phyloP scores from a whole-genome alignment of 805 yeast genomes.

The Myxozyma sirexii region DNA sequence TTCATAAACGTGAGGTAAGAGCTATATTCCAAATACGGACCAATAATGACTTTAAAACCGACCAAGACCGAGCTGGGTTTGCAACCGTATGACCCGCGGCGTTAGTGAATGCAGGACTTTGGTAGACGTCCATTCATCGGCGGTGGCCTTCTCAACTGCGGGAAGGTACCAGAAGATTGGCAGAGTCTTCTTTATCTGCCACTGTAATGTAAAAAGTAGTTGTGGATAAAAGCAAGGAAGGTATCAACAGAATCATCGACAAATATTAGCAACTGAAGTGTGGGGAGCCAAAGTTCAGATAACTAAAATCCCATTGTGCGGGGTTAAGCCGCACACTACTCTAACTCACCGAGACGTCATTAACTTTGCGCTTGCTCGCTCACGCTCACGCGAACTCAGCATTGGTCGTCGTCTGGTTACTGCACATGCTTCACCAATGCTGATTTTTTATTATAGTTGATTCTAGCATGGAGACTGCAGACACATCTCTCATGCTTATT shows the following conservation, averaged over 20 bases:
- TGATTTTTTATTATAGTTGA: no score
- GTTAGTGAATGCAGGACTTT: background rate
- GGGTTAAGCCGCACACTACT: background rate
- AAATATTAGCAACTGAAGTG: no score
- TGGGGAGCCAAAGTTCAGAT: background rate
- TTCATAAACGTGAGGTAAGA: conserved; percentile 1
- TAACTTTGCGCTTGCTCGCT: no score
- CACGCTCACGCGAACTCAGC: no score
- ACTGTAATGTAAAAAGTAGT: no score
- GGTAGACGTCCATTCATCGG: conserved; percentile 20
- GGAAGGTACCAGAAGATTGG: conserved; percentile 8
- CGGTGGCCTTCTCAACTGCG: background rate
- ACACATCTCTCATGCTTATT: conserved; percentile 44
- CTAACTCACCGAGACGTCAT: background rate
- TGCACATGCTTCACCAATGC: no score
- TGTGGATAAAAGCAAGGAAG: no score
- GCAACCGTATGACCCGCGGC: background rate
- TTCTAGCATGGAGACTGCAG: no score
- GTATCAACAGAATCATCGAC: no score
- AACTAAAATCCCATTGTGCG: background rate
- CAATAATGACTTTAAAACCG: conserved; percentile 17
- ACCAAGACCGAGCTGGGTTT: conserved; percentile 15
- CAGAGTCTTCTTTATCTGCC: background rate
- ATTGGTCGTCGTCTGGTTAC: no score
- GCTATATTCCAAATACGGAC: conserved; percentile 19